Evolutionary conservation across 2,329 filamentous ascomycete species (phyloP), one percentile per base, ranked within the genome.

Genomic region (Leptographium flavum): DNA sequence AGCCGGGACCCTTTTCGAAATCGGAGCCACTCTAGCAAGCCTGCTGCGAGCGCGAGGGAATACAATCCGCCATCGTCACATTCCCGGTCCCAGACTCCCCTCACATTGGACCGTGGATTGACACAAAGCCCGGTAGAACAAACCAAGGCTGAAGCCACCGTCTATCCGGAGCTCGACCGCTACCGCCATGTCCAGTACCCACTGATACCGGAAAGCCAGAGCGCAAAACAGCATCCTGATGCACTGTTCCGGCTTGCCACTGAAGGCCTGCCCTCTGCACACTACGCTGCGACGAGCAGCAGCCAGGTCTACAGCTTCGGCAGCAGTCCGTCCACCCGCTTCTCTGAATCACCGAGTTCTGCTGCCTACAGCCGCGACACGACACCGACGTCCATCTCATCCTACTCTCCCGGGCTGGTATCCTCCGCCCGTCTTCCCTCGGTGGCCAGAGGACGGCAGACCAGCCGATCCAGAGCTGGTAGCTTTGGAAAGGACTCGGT

Each of bases 361-460:
- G 76, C 80, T 2, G 65, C 76, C 5, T 87, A 86, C 60, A 87
- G 83, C 56, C 73, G 83, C 50, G 81, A 83, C 48, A 87, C 83
- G 1, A 87, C 83, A 3, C 83, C 83, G 7, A 87, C 82, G 5
- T 87, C 83, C 10, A 79, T 83, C 50, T 82, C 79, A 8, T 87
- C 83, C 1, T 80, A 82, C 54, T 87, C 82, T 15, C 81, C 83
- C 4, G 72, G 75, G 3, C 60, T 81, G 5, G 61, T 76, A 58
- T 70, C 56, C 49, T 74, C 62, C 45, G 66, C 58, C 49, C 68
- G 62, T 49, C 67, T 57, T 52, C 69, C 60, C 23, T 62, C 65
- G 42, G 46, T 23, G 9, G 59, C 66, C n/a, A 69, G 70, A 53
- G 56, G 60, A 47, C 69, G 69, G 53, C 74, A 77, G 58, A 63